phyloP scores from a whole-genome alignment of 352 stramenopile genomes.

The Globisporangium takayamanum region DNA sequence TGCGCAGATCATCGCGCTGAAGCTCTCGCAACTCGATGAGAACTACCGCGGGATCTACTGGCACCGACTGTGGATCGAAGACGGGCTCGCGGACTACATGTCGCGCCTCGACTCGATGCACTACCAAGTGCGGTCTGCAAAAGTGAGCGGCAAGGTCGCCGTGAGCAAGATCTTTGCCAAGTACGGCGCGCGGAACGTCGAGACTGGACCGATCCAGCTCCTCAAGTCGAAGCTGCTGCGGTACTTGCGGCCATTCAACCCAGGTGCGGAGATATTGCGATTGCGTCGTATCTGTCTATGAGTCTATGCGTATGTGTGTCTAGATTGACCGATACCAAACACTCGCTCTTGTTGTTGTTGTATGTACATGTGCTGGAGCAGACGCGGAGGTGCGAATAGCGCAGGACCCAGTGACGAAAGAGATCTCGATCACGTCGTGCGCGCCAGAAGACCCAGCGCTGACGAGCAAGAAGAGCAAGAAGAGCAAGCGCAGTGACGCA shows the following conservation, averaged over 20 bases:
- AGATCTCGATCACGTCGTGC: constrained; percentile 72
- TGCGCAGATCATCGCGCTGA: constrained; percentile 72
- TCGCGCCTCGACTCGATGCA: constrained; percentile 67
- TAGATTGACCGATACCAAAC: no score
- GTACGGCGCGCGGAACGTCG: constrained; percentile 75
- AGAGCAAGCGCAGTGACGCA: constrained; percentile 1
- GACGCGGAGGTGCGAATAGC: constrained; percentile 72
- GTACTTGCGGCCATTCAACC: constrained; percentile 67
- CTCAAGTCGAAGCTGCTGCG: constrained; percentile 80
- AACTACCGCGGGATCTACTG: constrained; percentile 77
- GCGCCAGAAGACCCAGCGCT: constrained; percentile 6
- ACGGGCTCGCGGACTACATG: constrained; percentile 58
- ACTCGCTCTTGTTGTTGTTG: no score
- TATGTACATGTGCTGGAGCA: neutral
- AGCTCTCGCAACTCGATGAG: constrained; percentile 62
- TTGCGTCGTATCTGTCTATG: neutral
- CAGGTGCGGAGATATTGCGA: constrained; percentile 25
- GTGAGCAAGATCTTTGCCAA: constrained; percentile 75
- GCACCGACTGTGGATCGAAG: constrained; percentile 65
- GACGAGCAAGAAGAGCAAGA: no score
- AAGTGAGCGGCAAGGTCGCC: constrained; percentile 40
- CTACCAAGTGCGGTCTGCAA: constrained; percentile 57
- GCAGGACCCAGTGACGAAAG: constrained; percentile 31
- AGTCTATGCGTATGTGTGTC: no score
- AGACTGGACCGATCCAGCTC: constrained; percentile 70